Evolutionary conservation across 2,329 filamentous ascomycete genomes (phyloP), one percentile per base, ranked within the genome.

Genomic region (Diaporthe velutina): DNA sequence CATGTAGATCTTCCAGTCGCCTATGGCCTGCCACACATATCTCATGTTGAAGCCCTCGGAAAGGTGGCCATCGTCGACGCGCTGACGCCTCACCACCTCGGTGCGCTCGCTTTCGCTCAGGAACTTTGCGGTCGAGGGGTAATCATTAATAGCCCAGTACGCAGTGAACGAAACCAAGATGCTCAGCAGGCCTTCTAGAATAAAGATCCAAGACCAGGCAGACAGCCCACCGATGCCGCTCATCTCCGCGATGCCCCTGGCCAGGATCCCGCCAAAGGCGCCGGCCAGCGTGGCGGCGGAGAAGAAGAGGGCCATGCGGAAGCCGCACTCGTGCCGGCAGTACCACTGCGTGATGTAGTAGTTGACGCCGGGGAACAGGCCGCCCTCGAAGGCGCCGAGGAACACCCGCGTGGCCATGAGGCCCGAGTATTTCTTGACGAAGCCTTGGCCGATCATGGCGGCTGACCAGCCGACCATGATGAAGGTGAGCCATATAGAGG

Each of bases 121-220:
- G 78, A 90, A 91, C 75, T 82, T 85, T 66, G 88, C 87, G 17
- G 81, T 85, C 19, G 82, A 83, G 6, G 91, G 91, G 79, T 90
- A 93, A 80, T 93, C 91, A 75, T 89, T 84, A 79, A 93, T 89
- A 60, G 85, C 35, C 70, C 57, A 75, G 73, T 67, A 75, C 5
- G 70, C 70, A 1, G 61, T 40, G 30, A 68, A 58, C 2, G 91
- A 92, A 66, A 89, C 83, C 42, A 86, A 2, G 6, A 90, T 80
- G 8, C 88, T 89, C 30, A 86, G 78, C 28, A 89, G 74, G 40
- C 89, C 89, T 81, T 94, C 92, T 4, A 95, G 84, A 74, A 95
- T 93, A 81, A 96, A 96, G 70, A 96, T 95, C 94, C 93, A 95
- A 2, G 90, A 87, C 94, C 94, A 96, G 1, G 93, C 93, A 83